A percentile compares a stretch with the other conserved stretches of the same genome.
phyloP scores from a whole-genome alignment of 805 yeast genomes.

The Citeromyces nyonsensis region DNA sequence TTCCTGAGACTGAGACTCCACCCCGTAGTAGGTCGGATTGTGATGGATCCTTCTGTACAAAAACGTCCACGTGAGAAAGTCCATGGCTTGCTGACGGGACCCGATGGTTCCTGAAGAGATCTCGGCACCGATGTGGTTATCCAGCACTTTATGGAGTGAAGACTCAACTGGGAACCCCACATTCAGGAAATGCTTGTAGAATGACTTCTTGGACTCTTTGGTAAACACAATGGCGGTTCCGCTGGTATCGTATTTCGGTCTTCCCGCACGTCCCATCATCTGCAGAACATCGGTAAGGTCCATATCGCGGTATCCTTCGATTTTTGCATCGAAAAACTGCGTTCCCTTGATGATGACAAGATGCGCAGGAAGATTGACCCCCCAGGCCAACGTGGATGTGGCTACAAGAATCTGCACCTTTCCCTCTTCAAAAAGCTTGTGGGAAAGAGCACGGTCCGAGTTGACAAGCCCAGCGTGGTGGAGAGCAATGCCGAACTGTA shows the following conservation, averaged over 20 bases:
- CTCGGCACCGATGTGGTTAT: slow-evolving; percentile 72
- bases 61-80: slow-evolving; percentile 66
- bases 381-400: slow-evolving; percentile 81
- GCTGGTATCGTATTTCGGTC: slow-evolving; percentile 68
- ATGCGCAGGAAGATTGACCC: slow-evolving; percentile 73
- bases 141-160: slow-evolving; percentile 61
- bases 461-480: slow-evolving; percentile 78
- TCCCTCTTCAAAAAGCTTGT: slow-evolving; percentile 50
- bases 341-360: slow-evolving; percentile 70
- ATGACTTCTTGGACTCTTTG: slow-evolving; percentile 57
- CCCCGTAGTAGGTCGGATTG: slow-evolving; percentile 65
- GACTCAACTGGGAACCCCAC: slow-evolving; percentile 78
- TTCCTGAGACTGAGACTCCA: slow-evolving; percentile 39
- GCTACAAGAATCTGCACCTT: slow-evolving; percentile 64
- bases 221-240: slow-evolving; percentile 70
- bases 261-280: slow-evolving; percentile 83
- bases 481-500: slow-evolving; percentile 69
- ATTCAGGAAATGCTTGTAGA: slow-evolving; percentile 65
- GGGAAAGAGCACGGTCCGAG: slow-evolving; percentile 54
- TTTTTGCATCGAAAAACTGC: slow-evolving; percentile 43
- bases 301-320: slow-evolving; percentile 65
- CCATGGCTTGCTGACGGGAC: slow-evolving; percentile 54
- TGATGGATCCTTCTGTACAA: slow-evolving; percentile 60
- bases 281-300: slow-evolving; percentile 70
- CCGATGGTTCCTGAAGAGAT: slow-evolving; percentile 54